Evolutionary conservation across 1,139 yeast species (phyloP).

Genomic region (Kazachstania sp.): DNA sequence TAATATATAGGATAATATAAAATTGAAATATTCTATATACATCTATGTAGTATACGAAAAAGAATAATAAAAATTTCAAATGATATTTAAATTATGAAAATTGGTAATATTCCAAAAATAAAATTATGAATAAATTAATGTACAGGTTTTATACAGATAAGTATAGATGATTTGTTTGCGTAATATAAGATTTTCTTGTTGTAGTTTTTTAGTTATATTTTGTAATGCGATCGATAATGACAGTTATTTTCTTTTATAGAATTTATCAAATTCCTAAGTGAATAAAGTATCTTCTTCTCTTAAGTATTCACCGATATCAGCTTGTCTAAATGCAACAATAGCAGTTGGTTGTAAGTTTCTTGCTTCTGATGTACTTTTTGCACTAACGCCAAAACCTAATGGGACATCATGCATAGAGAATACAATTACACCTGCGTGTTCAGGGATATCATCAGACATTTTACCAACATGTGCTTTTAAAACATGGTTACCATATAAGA

Average conservation of each 20-base stretch:
- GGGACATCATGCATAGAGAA: slow-evolving; percentile 90
- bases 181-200: not conserved
- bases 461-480: slow-evolving; percentile 94
- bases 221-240: too few species aligned
- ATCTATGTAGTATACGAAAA: slow-evolving; percentile 1
- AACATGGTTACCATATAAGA: slow-evolving; percentile 90
- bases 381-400: slow-evolving; percentile 90
- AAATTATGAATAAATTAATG: not conserved
- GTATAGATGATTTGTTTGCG: not conserved
- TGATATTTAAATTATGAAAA: not conserved
- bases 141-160: not conserved
- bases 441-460: slow-evolving; percentile 96
- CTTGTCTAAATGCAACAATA: slow-evolving; percentile 91
- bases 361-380: slow-evolving; percentile 86
- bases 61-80: too few species aligned
- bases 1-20: slow-evolving; percentile 9
- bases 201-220: not conserved
- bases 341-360: slow-evolving; percentile 86
- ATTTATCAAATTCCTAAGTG: slow-evolving; percentile 59
- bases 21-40: not conserved
- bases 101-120: not conserved
- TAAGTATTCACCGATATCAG: slow-evolving; percentile 95
- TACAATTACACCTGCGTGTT: slow-evolving; percentile 91
- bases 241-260: too few species aligned
- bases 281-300: slow-evolving; percentile 97